Evolutionary conservation across 306 rosid species (phyloP), one percentile per base, ranked within the genome.

Genomic region (Prunus dulcis): DNA sequence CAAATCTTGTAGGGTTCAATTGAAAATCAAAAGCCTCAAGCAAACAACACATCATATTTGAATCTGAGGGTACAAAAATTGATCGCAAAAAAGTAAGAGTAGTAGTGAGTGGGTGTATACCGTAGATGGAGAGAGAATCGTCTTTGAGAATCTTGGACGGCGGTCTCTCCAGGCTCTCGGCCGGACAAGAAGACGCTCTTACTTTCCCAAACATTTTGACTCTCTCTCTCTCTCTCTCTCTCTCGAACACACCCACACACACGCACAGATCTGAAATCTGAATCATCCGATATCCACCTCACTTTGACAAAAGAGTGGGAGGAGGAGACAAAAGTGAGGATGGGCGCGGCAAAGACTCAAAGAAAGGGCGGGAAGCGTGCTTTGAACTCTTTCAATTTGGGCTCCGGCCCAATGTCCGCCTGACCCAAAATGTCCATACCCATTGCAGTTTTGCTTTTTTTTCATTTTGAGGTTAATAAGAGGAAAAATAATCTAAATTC

Each of bases 51-150:
- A 38, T 38, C 43, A 38, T 38, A 38, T 38, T 38, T 38, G 43
- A 38, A 38, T 38, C 41, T 34, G 41, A 34, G 8, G 41, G 41
- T 6, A 34, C 5, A 34, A 6, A 34, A 12, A 13, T 15, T 13
- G 4, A 0, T 9, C 18, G 6, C 3, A 72, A 66, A 50, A 4
- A n/a, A 23, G 68, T 27, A 17, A 46, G 53, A 45, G 55, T 9
- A 27, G 69, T 22, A 27, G 69, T 22, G 43, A 10, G 4, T 19
- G 68, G 23, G 73, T 64, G 28, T 61, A 0, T 81, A 95, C 98
- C 99, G 66, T 90, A 95, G 71, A 92, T 83, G 72, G 99, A 95
- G 86, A 90, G 82, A 58, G 90, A 75, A 20, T 90, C 97, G 25
- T 92, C 88, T 68, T 88, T 95, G 73, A 85, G 84, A 80, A 95